phyloP scores from a whole-genome alignment of 2,329 filamentous ascomycete species.

The Akanthomyces uredinophilus region DNA sequence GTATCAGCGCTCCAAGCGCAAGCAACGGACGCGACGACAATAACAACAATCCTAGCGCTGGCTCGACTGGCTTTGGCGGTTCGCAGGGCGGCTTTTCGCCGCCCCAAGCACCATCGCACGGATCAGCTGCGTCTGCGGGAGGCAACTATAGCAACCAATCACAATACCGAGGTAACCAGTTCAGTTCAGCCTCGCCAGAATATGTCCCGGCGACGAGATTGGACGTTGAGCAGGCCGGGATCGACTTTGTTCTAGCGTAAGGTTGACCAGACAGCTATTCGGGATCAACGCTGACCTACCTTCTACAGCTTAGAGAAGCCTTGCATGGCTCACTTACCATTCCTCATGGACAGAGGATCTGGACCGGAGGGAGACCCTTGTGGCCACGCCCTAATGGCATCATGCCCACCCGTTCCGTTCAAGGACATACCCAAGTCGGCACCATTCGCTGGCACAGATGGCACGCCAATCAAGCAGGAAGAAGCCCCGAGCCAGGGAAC shows the following conservation, averaged over 20 bases:
- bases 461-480: conserved; percentile 25
- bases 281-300: conserved; percentile 18
- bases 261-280: background rate
- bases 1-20: conserved; percentile 33
- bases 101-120: conserved; percentile 37
- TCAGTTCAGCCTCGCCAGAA: conserved; percentile 24
- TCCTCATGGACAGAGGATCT: conserved; percentile 58
- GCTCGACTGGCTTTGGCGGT: conserved; percentile 26
- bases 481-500: conserved; percentile 55
- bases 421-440: conserved; percentile 44
- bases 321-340: conserved; percentile 87
- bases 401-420: conserved; percentile 69
- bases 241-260: conserved; percentile 89
- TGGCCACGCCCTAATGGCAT: conserved; percentile 90
- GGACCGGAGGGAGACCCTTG: conserved; percentile 64
- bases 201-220: conserved; percentile 34
- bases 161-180: conserved; percentile 24
- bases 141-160: conserved; percentile 3
- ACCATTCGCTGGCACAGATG: conserved; percentile 46
- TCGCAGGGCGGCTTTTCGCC: conserved; percentile 38
- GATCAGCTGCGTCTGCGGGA: conserved; percentile 34
- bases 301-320: conserved; percentile 75
- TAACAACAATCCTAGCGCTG: conserved; percentile 41
- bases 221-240: conserved; percentile 77
- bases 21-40: conserved; percentile 33